Percentiles rank a stretch among this genome's conserved stretches.
Evolutionary conservation across 306 rosid species (phyloP).

Genomic region (Coriaria nepalensis): DNA sequence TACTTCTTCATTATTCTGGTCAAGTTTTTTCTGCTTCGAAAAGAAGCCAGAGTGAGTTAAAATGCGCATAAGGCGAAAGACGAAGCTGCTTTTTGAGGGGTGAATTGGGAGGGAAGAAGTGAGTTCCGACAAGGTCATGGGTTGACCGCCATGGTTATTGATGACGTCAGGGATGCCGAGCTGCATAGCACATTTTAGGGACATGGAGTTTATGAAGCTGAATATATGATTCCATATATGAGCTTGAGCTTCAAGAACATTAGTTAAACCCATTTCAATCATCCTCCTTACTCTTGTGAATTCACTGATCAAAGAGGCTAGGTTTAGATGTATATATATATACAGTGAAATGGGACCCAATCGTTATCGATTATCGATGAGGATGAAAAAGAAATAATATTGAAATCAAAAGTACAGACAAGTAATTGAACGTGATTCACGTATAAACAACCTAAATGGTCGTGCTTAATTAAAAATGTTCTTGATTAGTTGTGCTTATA

Average conservation of each 20-base stretch:
- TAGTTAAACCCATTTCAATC: constrained; percentile 9
- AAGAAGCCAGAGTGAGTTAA: constrained; percentile 35
- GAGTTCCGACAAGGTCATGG: constrained; percentile 28
- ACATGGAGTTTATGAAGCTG: constrained; percentile 27
- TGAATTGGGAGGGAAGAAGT: constrained; percentile 22
- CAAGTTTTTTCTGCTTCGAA: background rate
- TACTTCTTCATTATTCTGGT: constrained; percentile 11
- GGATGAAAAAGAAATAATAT: no score
- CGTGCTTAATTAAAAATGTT: no score
- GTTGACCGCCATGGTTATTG: constrained; percentile 23
- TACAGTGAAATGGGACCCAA: no score
- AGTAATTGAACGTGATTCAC: no score
- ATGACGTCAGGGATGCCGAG: constrained; percentile 22
- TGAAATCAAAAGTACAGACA: no score
- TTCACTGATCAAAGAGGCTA: no score
- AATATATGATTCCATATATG: constrained; percentile 29
- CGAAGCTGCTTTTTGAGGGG: constrained; percentile 15
- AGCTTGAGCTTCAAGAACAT: constrained; percentile 21
- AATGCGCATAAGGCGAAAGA: constrained; percentile 35
- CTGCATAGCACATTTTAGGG: constrained; percentile 38
- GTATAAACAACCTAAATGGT: no score
- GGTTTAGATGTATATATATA: no score
- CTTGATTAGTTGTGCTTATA: no score
- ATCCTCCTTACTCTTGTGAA: no score
- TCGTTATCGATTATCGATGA: no score